Evolutionary conservation across 2,329 filamentous ascomycete genomes (phyloP).

Genomic region (Exophiala viscosa): DNA sequence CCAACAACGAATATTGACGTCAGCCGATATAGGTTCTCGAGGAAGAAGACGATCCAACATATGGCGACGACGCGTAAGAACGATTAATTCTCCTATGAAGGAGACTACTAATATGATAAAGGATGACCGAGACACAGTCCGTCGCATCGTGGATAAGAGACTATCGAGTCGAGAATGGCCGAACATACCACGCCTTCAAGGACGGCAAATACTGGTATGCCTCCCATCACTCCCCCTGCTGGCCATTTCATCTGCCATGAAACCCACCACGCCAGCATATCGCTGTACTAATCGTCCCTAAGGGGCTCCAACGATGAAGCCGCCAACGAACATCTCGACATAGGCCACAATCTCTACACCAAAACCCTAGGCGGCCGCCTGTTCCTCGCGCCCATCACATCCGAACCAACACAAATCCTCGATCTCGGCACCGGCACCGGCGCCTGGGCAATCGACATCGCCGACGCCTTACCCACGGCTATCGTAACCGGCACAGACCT

Average conservation of each 20-base stretch:
- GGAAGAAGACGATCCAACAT: slow-evolving; percentile 17
- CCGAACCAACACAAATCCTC: slow-evolving; percentile 33
- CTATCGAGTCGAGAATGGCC: slow-evolving; percentile 23
- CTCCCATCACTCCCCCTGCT: not conserved
- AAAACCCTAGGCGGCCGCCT: slow-evolving; percentile 36
- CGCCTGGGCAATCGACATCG: slow-evolving; percentile 26
- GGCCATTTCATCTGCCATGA: too few species aligned
- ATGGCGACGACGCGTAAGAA: slow-evolving; percentile 21
- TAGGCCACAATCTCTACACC: slow-evolving; percentile 27
- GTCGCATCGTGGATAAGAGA: slow-evolving; percentile 21
- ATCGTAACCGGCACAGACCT: slow-evolving; percentile 29
- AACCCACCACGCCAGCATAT: not conserved
- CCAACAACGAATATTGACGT: not conserved
- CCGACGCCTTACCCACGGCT: slow-evolving; percentile 33
- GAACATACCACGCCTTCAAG: slow-evolving; percentile 24
- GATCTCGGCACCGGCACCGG: slow-evolving; percentile 22
- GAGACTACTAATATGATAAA: not conserved
- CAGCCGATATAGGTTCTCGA: slow-evolving; percentile 5
- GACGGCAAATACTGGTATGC: slow-evolving; percentile 25
- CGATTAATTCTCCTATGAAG: not conserved
- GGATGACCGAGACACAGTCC: slow-evolving; percentile 19
- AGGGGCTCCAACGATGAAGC: slow-evolving; percentile 40
- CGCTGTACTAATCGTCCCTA: not conserved
- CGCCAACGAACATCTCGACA: slow-evolving; percentile 38
- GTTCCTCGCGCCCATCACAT: slow-evolving; percentile 37